Conservation (phyloP, 176 grass and related monocot species). For the Chloris gayana region DNA sequence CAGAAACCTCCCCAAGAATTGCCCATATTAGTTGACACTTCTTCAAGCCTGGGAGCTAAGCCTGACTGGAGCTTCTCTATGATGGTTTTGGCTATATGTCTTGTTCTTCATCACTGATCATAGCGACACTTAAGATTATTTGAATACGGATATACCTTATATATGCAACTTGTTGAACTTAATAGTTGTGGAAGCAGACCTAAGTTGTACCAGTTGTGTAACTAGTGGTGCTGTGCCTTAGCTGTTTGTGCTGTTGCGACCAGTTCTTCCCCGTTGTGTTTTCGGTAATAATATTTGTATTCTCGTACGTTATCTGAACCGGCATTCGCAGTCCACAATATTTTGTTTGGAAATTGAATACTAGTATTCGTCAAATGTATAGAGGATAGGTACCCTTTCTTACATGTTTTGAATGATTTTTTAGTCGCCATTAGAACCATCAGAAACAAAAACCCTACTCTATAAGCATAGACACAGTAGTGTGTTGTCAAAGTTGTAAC, state of each 20-base stretch:
- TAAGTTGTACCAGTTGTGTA: not conserved
- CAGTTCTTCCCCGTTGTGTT: not conserved
- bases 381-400: no score
- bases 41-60: not conserved
- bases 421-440: no score
- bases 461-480: no score
- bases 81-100: not conserved
- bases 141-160: not conserved
- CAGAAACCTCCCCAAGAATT: slow-evolving; percentile 92
- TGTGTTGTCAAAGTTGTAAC: no score
- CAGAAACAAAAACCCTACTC: no score
- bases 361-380: no score
- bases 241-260: not conserved
- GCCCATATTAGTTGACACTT: slow-evolving; percentile 53
- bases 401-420: no score
- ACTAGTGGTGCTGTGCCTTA: not conserved
- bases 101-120: not conserved
- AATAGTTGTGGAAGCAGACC: not conserved
- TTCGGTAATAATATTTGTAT: not conserved
- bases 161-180: not conserved
- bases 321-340: no score
- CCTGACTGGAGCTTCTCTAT: not conserved
- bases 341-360: no score
- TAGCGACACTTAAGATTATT: not conserved
- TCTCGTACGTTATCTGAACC: not conserved